These are phyloP conservation scores for Musa balbisiana DNA, from an alignment of 202 grass and related monocot genomes.

Conservation along the genomic window DNA sequence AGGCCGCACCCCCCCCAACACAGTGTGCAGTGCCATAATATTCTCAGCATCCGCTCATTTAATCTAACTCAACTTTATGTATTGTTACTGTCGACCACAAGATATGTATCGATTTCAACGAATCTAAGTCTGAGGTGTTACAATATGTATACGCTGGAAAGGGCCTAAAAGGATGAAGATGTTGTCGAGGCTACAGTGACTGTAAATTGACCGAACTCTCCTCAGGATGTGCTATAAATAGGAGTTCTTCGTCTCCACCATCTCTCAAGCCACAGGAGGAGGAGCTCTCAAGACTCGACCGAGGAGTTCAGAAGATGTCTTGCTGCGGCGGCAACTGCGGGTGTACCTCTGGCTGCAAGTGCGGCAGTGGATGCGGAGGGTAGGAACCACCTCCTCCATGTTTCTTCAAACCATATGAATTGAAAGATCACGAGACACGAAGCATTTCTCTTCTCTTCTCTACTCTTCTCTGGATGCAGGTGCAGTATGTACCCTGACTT, in stretches of 20 bases:
- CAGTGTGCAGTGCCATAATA: no score
- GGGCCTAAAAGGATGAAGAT: background rate
- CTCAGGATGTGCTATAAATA: background rate
- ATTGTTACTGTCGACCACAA: no score
- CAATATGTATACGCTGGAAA: background rate
- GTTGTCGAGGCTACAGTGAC: background rate
- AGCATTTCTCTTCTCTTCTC: no score
- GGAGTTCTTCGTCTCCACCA: background rate
- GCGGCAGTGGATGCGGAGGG: constrained; percentile 4
- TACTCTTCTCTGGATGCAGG: background rate
- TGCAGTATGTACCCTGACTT: constrained; percentile 8
- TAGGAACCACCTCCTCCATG: background rate
- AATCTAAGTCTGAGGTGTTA: no score
- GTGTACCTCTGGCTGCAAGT: background rate
- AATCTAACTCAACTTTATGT: no score
- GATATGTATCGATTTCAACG: no score
- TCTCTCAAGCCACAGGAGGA: background rate
- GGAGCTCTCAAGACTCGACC: no score
- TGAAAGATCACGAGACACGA: no score
- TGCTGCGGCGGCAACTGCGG: background rate
- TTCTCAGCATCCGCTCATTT: no score
- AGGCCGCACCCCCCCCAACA: no score
- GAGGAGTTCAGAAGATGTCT: constrained; percentile 3
- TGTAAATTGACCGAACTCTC: background rate
- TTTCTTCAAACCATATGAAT: no score